Evolutionary conservation across 352 stramenopile species (phyloP).

Genomic region (Phytophthora pinifolia): DNA sequence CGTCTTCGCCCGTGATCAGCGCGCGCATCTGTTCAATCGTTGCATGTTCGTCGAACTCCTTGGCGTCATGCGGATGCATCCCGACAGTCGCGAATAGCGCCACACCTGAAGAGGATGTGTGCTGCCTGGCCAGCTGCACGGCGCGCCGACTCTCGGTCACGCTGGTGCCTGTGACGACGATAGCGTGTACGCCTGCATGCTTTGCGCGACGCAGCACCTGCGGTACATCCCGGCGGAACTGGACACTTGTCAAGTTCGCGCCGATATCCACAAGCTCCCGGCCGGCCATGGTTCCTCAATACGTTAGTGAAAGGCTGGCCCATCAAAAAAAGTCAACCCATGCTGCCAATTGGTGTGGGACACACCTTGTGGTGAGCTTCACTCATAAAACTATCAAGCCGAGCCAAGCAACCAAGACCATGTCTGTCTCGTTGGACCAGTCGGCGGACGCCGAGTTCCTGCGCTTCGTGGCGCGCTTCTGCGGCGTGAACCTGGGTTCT

Average conservation of each 20-base stretch:
- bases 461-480: slow-evolving; percentile 84
- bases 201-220: slow-evolving; percentile 85
- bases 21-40: slow-evolving; percentile 44
- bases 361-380: slow-evolving; percentile 3
- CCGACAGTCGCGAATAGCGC: slow-evolving; percentile 89
- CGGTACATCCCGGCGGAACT: slow-evolving; percentile 84
- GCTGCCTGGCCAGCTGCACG: slow-evolving; percentile 36
- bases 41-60: slow-evolving; percentile 59
- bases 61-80: slow-evolving; percentile 93
- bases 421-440: slow-evolving; percentile 86
- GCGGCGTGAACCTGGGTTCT: slow-evolving; percentile 71
- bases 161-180: slow-evolving; percentile 89
- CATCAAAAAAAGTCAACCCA: slow-evolving; percentile 13
- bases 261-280: slow-evolving; percentile 61
- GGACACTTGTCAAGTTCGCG: slow-evolving; percentile 62
- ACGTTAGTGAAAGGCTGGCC: no score
- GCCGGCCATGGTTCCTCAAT: slow-evolving; percentile 6
- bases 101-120: slow-evolving; percentile 25
- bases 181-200: slow-evolving; percentile 61
- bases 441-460: slow-evolving; percentile 69
- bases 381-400: slow-evolving; percentile 15
- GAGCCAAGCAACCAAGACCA: slow-evolving; percentile 15
- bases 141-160: slow-evolving; percentile 39
- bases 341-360: neutral
- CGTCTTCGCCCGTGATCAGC: slow-evolving; percentile 39